Base-by-base conservation (phyloP, 2,329 filamentous ascomycete genomes). In the Fusarium lateritium region DNA sequence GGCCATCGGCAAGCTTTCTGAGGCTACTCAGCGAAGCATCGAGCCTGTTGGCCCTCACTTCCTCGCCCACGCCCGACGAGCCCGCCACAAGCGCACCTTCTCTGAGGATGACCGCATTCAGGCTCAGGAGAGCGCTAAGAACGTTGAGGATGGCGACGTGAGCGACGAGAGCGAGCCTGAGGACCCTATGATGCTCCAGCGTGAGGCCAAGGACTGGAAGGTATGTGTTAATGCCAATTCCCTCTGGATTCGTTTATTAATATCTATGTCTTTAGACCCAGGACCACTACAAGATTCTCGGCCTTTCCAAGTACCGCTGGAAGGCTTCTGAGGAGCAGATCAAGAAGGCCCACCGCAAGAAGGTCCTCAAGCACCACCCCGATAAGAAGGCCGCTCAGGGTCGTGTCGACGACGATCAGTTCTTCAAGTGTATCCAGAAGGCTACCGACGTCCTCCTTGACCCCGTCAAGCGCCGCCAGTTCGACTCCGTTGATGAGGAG, bases 401-500 rank as follows among this genome's bases (percentile, higher is more conserved):
- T 66, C 88, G 89, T 76, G 88, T 89, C 73, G 94, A 98, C 76
- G 95, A 98, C 82, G 96, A 99, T 82, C 93, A 92, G 81, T 99
- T 99, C 87, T 99, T 99, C 92, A 99, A 99, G 88, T 99, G 97
- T 83, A 99, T 99, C 81, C 97, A 99, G 81, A 98, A 98, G 83
- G 96, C 96, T 60, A 95, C 92, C 75, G 96, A 99, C 77, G 88
- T 98, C 53, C 92, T 99, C 19, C 88, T 94, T 56, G 96, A 99
- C 84, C 96, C 96, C 52, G 86, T 91, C 80, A 97, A 94, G 85
- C 93, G 96, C 67, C 91, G 94, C 62, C 96, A 99, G 83, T 99
- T 92, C 83, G 96, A 99, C 82, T 97, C 94, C 4, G 94, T 98
- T 65, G 96, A 99, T 77, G 94, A 98, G 82, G 90, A 89, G 74